Percentiles rank a stretch among this genome's conserved stretches.
phyloP scores from a whole-genome alignment of 345 rosid species.

The Eucalyptus victrix region DNA sequence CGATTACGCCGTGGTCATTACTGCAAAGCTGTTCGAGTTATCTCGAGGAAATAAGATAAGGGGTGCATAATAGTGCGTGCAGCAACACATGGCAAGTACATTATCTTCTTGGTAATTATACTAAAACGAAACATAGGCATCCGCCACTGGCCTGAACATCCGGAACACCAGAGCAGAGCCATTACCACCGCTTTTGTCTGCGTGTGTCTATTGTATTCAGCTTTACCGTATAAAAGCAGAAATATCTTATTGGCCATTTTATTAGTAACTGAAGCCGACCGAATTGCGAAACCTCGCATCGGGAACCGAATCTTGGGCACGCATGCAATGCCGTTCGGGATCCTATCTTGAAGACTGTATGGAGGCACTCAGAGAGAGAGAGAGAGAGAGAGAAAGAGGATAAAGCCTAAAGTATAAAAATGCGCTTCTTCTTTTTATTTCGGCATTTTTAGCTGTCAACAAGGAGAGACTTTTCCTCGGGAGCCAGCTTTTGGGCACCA shows the following conservation, averaged over 20 bases:
- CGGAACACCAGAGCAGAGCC: background rate
- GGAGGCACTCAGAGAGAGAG: background rate
- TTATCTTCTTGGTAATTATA: background rate
- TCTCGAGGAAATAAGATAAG: background rate
- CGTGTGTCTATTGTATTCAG: background rate
- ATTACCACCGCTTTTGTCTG: background rate
- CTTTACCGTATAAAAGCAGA: background rate
- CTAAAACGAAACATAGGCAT: background rate
- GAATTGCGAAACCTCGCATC: background rate
- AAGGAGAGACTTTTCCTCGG: background rate
- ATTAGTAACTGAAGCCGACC: background rate
- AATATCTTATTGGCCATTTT: background rate
- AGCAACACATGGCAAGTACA: background rate
- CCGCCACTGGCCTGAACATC: background rate
- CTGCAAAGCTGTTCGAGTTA: background rate
- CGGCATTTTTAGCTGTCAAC: background rate
- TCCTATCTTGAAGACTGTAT: background rate
- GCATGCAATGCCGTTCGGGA: background rate
- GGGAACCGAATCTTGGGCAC: background rate
- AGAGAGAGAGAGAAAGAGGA: background rate
- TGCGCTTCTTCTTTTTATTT: background rate
- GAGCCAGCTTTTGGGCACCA: background rate
- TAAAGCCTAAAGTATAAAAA: background rate
- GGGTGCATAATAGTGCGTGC: background rate
- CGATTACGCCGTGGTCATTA: background rate